Evolutionary conservation across 331 rosid genomes (phyloP), one percentile per base, ranked within the genome.

Genomic region (Acacia concinna): DNA sequence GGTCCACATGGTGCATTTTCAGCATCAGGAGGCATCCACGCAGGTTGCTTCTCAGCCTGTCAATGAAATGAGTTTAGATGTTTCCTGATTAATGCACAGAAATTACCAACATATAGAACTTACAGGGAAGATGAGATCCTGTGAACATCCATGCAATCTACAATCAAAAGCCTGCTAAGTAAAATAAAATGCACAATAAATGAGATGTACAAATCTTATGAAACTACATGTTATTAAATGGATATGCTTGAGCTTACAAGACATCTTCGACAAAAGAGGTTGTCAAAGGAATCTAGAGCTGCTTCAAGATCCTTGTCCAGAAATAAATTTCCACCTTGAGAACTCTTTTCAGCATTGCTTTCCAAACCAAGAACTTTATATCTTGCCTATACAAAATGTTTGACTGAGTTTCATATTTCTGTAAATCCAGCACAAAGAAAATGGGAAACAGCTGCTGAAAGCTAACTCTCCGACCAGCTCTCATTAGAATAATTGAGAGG

Each of bases 321-420:
- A 86, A 91, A 87, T 78, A 86, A 86, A 85, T 81, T 86, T 78
- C 79, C 89, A 81, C 57, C 77, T 77, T 88, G 92, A 75, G 89
- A 89, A 75, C 68, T 84, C 69, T 90, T 92, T 86, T 82, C 88
- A 38, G 78, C 80, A 70, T 84, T 86, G 87, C 84, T 91, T 84
- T 89, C 89, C 79, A 63, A 85, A 70, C 74, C 67, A 76, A 91
- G 83, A 78, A 74, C 77, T 84, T 93, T 93, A 81, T 89, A 88
- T 89, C 97, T 93, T 85, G 97, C 98, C 99, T 96, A 97, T 89
- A 91, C 86, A 93, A 93, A 92, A 96, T 73, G 97, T 91, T 96
- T 87, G 93, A 91, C 72, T 87, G 91, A 82, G 93, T 90, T 90
- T 91, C 93, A 91, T 91, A 91, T 93, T 96, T 93, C 91, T 91